A percentile compares a stretch with the other conserved stretches of the same genome.
phyloP scores from a whole-genome alignment of 495 filamentous ascomycete species.

The Antarctomyces pellizariae region DNA sequence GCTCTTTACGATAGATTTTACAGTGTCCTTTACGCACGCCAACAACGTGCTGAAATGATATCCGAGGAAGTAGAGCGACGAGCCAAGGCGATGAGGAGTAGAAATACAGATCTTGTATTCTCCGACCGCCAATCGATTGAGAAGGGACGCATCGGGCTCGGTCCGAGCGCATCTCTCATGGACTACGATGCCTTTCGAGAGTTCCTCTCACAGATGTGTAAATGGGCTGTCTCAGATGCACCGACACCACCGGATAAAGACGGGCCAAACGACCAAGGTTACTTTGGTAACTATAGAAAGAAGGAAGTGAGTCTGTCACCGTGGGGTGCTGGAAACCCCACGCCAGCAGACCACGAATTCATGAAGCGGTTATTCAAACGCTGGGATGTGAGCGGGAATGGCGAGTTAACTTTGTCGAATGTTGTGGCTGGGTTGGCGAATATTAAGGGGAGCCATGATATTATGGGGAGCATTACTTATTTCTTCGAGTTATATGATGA shows the following conservation, averaged over 20 bases:
- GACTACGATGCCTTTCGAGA: constrained; percentile 90
- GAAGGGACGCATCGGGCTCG: constrained; percentile 69
- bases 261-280: constrained; percentile 18
- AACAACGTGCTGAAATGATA: constrained; percentile 55
- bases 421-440: constrained; percentile 77
- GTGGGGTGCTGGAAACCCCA: constrained; percentile 47
- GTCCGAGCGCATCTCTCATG: constrained; percentile 75
- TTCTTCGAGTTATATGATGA: constrained; percentile 97
- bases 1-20: constrained; percentile 88
- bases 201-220: constrained; percentile 67
- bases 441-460: constrained; percentile 78
- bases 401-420: constrained; percentile 63
- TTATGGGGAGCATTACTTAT: constrained; percentile 91
- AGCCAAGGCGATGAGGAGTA: constrained; percentile 31
- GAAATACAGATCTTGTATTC: constrained; percentile 23
- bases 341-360: constrained; percentile 90
- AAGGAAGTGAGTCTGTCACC: constrained; percentile 32
- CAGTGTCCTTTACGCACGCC: constrained; percentile 66
- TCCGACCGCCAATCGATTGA: constrained; percentile 28
- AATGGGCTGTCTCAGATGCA: constrained; percentile 76
- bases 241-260: constrained; percentile 34
- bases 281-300: constrained; percentile 29
- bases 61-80: constrained; percentile 50
- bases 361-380: constrained; percentile 68
- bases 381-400: constrained; percentile 60